Percentiles rank a stretch among this genome's conserved stretches.
phyloP scores from a whole-genome alignment of 805 yeast genomes.

The Ogataea dorogensis region DNA sequence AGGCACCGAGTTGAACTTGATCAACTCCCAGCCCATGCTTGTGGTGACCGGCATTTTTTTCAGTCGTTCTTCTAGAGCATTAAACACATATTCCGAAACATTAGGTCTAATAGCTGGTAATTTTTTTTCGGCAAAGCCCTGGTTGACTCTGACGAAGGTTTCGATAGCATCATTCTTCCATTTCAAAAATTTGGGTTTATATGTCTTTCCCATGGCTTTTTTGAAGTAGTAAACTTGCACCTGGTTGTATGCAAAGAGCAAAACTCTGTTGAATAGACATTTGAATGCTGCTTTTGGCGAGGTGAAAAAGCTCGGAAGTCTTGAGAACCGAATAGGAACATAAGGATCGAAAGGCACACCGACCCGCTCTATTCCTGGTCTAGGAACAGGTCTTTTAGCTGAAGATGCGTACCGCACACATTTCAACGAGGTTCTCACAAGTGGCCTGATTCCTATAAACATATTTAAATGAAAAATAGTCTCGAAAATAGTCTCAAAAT shows the following conservation, averaged over 20 bases:
- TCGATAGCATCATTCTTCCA: constrained; percentile 90
- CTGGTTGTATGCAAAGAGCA: constrained; percentile 66
- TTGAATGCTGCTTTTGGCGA: constrained; percentile 43
- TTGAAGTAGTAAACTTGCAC: constrained; percentile 46
- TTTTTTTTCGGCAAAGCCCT: constrained; percentile 67
- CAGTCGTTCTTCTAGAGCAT: constrained; percentile 52
- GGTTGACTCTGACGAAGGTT: constrained; percentile 71
- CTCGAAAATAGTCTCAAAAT: no score
- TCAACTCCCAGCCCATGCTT: constrained; percentile 72
- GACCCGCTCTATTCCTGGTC: constrained; percentile 34
- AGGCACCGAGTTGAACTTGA: constrained; percentile 68
- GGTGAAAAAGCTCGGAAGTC: constrained; percentile 39
- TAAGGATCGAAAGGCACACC: constrained; percentile 41
- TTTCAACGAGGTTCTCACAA: background rate
- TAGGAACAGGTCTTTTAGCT: constrained; percentile 20
- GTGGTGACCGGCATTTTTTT: constrained; percentile 55
- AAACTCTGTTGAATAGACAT: constrained; percentile 59
- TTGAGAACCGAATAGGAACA: constrained; percentile 49
- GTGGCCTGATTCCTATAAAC: constrained; percentile 7
- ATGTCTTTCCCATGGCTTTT: constrained; percentile 33
- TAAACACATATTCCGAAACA: constrained; percentile 62
- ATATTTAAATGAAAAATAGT: constrained; percentile 3
- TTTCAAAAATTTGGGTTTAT: constrained; percentile 63
- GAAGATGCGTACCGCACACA: constrained; percentile 18
- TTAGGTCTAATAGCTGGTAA: constrained; percentile 44